Conservation (phyloP, 495 filamentous ascomycete genomes). For the Annulohypoxylon nitens region DNA sequence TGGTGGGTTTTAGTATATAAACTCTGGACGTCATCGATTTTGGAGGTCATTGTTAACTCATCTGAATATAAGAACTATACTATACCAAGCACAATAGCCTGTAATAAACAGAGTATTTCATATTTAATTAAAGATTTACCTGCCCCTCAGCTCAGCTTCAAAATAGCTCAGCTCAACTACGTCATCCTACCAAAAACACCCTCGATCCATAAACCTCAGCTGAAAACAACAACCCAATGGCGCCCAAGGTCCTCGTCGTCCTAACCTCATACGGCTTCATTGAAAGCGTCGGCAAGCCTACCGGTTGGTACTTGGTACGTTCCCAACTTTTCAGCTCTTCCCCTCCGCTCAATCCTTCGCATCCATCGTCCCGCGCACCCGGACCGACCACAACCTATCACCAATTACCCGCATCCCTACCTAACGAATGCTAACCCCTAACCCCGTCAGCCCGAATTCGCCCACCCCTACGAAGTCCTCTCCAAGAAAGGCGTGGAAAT, state of each 20-base stretch:
- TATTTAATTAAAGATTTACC: not conserved
- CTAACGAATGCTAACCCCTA: not conserved
- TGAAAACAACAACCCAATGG: constrained; percentile 48
- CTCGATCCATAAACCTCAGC: not conserved
- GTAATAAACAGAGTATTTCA: not conserved
- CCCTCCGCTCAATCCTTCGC: not conserved
- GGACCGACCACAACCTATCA: not conserved
- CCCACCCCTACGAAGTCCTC: constrained; percentile 75
- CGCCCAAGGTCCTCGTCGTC: constrained; percentile 75
- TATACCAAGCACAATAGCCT: not conserved
- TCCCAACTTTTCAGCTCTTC: not conserved
- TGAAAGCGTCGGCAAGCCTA: constrained; percentile 64
- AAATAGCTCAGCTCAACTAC: not conserved
- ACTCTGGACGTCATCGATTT: constrained; percentile 6
- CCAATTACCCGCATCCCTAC: too few relatives aligned
- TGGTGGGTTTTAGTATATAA: not conserved
- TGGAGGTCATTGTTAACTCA: not conserved
- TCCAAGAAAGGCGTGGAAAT: constrained; percentile 63
- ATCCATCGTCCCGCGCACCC: not conserved
- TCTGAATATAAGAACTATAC: not conserved
- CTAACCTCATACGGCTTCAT: constrained; percentile 72
- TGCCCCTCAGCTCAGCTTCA: not conserved
- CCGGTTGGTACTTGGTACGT: constrained; percentile 76
- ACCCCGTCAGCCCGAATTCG: constrained; percentile 71
- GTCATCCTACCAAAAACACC: not conserved